phyloP scores from a whole-genome alignment of 2,329 filamentous ascomycete species.

The Juglanconis sp. region DNA sequence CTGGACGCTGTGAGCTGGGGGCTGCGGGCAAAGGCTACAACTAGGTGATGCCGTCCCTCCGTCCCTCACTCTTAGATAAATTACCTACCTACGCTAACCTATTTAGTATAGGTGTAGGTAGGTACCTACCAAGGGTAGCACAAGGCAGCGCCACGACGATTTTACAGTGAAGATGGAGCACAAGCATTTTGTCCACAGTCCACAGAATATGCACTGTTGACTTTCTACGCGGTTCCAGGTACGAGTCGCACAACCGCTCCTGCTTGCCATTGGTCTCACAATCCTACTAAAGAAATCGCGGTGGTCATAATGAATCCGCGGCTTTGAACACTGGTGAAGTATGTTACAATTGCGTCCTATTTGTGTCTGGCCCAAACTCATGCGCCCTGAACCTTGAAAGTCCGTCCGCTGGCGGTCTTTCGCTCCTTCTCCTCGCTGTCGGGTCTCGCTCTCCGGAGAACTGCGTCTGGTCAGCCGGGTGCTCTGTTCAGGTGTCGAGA shows the following conservation, averaged over 20 bases:
- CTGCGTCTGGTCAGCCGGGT: constrained; percentile 41
- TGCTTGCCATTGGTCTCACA: background rate
- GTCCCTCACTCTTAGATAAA: too few relatives aligned
- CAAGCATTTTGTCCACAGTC: background rate
- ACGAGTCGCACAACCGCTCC: background rate
- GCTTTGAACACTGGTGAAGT: background rate
- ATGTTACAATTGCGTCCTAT: background rate
- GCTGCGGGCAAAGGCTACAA: background rate
- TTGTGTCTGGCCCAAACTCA: constrained; percentile 12
- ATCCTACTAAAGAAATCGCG: background rate
- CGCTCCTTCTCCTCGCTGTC: constrained; percentile 96
- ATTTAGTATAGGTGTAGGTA: too few relatives aligned
- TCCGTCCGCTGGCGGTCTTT: constrained; percentile 95
- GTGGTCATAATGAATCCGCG: background rate
- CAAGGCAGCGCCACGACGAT: too few relatives aligned
- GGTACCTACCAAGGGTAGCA: too few relatives aligned
- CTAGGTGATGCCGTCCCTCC: background rate
- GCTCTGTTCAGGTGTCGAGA: constrained; percentile 24
- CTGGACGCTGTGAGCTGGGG: background rate
- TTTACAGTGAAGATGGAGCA: background rate
- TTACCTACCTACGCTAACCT: too few relatives aligned
- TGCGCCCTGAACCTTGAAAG: constrained; percentile 63
- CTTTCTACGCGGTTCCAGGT: background rate
- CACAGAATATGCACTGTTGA: background rate
- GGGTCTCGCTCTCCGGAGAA: constrained; percentile 91